Evolutionary conservation across 2,329 filamentous ascomycete species (phyloP).

Genomic region (Diaporthe australafricana): DNA sequence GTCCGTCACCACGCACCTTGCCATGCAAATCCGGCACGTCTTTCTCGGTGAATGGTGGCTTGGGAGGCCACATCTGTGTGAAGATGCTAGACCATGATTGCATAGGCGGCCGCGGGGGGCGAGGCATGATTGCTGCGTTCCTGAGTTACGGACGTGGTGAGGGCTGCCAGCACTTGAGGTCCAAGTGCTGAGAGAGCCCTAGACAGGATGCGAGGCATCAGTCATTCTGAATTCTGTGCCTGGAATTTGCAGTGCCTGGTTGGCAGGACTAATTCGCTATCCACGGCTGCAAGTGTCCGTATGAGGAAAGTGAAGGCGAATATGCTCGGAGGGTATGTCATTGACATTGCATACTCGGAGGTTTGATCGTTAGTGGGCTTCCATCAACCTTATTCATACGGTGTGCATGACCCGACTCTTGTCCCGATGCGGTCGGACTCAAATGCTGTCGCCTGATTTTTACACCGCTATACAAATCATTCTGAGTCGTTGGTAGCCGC

Average conservation of each 20-base stretch:
- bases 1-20: background rate
- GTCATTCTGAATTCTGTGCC: background rate
- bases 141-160: background rate
- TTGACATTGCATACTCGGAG: conserved; percentile 10
- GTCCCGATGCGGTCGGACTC: background rate
- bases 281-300: background rate
- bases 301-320: conserved; percentile 17
- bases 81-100: background rate
- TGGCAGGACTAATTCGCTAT: background rate
- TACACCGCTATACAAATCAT: background rate
- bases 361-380: background rate
- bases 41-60: conserved; percentile 15
- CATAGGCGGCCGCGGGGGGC: background rate
- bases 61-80: conserved; percentile 18
- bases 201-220: background rate
- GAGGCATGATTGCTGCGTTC: background rate
- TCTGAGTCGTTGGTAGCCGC: no score
- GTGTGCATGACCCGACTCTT: background rate
- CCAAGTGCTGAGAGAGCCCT: background rate
- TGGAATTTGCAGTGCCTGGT: background rate
- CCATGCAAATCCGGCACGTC: conserved; percentile 5
- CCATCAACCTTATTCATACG: background rate
- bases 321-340: background rate
- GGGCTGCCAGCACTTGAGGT: background rate
- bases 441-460: background rate